phyloP scores from a whole-genome alignment of 371 early-diverging fungal species.

The Mortierella sp. region DNA sequence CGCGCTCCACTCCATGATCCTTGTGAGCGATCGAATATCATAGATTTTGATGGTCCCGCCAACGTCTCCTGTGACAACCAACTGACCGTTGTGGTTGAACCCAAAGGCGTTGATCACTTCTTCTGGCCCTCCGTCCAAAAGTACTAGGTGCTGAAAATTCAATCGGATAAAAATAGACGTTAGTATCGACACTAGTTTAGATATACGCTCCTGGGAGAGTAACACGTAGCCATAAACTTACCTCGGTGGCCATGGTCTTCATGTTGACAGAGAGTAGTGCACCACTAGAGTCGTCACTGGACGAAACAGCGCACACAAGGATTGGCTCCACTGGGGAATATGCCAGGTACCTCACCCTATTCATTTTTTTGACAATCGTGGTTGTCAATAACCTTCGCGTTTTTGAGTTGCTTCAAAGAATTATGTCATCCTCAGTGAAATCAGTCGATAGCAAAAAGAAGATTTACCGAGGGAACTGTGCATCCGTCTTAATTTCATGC shows the following conservation, averaged over 20 bases:
- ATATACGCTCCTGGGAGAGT: too few relatives aligned
- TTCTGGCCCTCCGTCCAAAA: constrained; percentile 27
- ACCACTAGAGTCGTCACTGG: constrained; percentile 57
- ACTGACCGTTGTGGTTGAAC: constrained; percentile 77
- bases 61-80: constrained; percentile 71
- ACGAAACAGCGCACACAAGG: constrained; percentile 66
- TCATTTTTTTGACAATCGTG: neutral
- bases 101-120: constrained; percentile 67
- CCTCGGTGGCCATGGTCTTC: constrained; percentile 70
- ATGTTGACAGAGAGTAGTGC: constrained; percentile 71
- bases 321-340: constrained; percentile 74
- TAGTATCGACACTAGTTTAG: neutral
- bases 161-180: neutral
- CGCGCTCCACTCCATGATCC: constrained; percentile 73
- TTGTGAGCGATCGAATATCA: constrained; percentile 70
- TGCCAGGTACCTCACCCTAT: constrained; percentile 67
- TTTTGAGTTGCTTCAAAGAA: neutral
- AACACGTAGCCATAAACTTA: constrained; percentile 23
- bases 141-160: constrained; percentile 29
- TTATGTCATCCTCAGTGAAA: too few relatives aligned
- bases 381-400: neutral
- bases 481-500: constrained; percentile 70
- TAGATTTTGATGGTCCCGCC: constrained; percentile 70
- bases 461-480: constrained; percentile 65
- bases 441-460: neutral